A percentile compares a stretch with the other conserved stretches of the same genome.
phyloP scores from a whole-genome alignment of 352 stramenopile species.

The Phytophthora rubi region DNA sequence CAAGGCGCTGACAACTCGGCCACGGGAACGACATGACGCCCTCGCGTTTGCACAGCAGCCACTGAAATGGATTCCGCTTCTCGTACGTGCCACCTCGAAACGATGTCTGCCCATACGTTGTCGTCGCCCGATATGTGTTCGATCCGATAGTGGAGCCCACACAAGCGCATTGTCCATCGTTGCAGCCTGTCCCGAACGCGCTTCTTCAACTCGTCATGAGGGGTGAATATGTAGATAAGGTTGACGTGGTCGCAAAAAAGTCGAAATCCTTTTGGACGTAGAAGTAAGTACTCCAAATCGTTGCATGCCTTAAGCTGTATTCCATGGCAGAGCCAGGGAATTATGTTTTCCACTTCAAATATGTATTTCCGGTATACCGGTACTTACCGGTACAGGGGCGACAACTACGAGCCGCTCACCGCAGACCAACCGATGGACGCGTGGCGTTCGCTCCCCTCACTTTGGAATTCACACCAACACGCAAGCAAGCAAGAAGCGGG shows the following conservation, averaged over 20 bases:
- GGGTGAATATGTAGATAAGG: neutral
- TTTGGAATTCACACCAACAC: too few relatives aligned
- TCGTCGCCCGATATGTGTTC: neutral
- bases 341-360: too few relatives aligned
- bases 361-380: too few relatives aligned
- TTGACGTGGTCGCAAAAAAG: constrained; percentile 4
- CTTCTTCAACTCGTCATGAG: neutral
- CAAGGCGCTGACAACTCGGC: neutral
- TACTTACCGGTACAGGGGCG: too few relatives aligned
- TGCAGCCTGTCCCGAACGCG: neutral
- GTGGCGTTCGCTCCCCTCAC: too few relatives aligned
- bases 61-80: neutral
- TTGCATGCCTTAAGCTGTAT: neutral
- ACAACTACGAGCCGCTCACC: too few relatives aligned
- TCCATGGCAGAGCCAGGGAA: too few relatives aligned
- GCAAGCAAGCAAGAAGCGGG: too few relatives aligned
- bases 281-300: neutral
- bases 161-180: neutral
- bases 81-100: neutral
- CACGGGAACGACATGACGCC: neutral
- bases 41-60: neutral
- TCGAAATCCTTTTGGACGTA: neutral
- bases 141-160: constrained; percentile 12
- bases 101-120: neutral
- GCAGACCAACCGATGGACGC: too few relatives aligned